Base-by-base conservation (phyloP, 2,329 filamentous ascomycete genomes). In the Neonectria punicea region DNA sequence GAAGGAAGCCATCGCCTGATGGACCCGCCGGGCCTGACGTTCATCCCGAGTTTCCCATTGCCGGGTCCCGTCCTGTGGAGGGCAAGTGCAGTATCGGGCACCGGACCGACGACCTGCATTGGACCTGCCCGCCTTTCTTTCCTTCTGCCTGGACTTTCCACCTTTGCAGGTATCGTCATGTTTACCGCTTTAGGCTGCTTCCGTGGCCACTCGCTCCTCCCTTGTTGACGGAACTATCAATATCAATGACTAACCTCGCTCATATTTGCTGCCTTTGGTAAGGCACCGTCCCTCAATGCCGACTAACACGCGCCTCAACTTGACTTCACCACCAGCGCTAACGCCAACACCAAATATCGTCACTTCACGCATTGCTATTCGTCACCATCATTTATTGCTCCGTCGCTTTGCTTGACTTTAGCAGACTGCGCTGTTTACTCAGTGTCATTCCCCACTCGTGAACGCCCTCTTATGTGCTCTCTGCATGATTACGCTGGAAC, bases 321-420 rank as follows among this genome's bases (percentile, higher is more conserved):
- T n/a, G 55, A 34, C 44, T 54, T 57, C 53, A 60, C 41, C 57
- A 18, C 46, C 14, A 44, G n/a, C 20, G 20, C n/a, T 39, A 43
- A 56, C 39, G 6, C 39, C 57, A 41, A 18, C 51, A n/a, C 61
- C 30, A 47, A 30, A 46, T 13, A 20, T 32, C 11, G 25, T 39
- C 14, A 22, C 36, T 22, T 28, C 10, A 34, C 20, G 18, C 28
- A 41, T 62, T 44, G 20, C 41, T 22, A 16, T 22, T 20, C 43
- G 34, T 46, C 47, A 16, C 36, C 41, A 30, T 14, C 47, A 8
- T 3, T 25, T 20, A 25, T 25, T 25, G 6, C 20, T 25, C 43
- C 10, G 13, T 11, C 11, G 5, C 20, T 13, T 46, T 22, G 22
- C 22, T 22, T 22, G 22, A 22, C 22, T 22, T 22, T 22, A 4